Evolutionary conservation across 345 rosid species (phyloP).

Genomic region (Gossypium raimondii): DNA sequence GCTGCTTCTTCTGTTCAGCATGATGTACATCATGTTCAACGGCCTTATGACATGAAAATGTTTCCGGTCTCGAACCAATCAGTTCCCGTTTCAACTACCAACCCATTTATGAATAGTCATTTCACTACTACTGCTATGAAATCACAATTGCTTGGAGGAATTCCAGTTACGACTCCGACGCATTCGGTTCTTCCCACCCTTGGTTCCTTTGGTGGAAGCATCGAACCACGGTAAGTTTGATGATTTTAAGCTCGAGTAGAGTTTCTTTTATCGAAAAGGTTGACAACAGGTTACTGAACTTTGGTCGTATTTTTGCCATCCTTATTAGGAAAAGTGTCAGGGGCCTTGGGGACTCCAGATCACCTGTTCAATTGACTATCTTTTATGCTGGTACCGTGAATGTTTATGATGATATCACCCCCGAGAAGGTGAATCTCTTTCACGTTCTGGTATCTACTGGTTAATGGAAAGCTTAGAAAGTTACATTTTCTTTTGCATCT

Average conservation of each 20-base stretch:
- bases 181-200: conserved; percentile 34
- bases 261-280: not conserved
- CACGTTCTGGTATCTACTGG: not conserved
- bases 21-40: conserved; percentile 23
- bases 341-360: conserved; percentile 24
- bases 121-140: conserved; percentile 27
- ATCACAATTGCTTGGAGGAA: conserved; percentile 43
- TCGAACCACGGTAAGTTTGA: conserved; percentile 40
- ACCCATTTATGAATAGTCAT: conserved; percentile 32
- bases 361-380: conserved; percentile 69
- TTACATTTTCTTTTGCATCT: conserved; percentile 8
- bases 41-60: conserved; percentile 29
- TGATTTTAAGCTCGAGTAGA: not conserved
- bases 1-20: conserved; percentile 30
- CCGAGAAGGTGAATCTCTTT: conserved; percentile 53
- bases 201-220: conserved; percentile 32
- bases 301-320: not conserved
- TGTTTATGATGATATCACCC: conserved; percentile 65
- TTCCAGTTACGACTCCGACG: conserved; percentile 34
- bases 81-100: conserved; percentile 25
- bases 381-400: conserved; percentile 72
- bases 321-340: conserved; percentile 36
- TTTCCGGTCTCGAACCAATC: conserved; percentile 34
- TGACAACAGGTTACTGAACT: not conserved
- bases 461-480: conserved; percentile 2